Evolutionary conservation across 2,329 filamentous ascomycete species (phyloP), one percentile per base, ranked within the genome.

Genomic region (Penicillium glabrum): DNA sequence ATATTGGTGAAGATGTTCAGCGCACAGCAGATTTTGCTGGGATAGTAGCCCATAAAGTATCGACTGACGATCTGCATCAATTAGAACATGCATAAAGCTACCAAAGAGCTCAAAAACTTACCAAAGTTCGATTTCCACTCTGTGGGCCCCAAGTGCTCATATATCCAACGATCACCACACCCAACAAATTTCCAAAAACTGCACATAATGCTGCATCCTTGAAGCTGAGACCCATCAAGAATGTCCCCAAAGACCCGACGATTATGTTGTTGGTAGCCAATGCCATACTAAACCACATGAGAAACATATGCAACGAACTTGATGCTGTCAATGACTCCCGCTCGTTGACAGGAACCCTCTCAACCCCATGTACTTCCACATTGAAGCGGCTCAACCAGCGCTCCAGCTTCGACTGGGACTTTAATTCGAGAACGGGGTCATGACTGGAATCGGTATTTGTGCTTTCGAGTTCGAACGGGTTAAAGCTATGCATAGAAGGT

Each of bases 11-110:
- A 65, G 16, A 79, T 68, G 49, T 78, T 78, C 24, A 79, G 61
- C 4, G 70, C 64, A 60, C 68, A 76, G 66, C 65, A 74, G 33
- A 77, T 59, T 60, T 76, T 77, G 57, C 69, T 72, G 10, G 76
- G 75, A 39, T 73, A 77, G 58, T 77, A 78, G 6, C 76, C 76
- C 74, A 78, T 76, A 47, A 76, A 75, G 56, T 73, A 77, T 26
- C 75, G 73, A 21, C 69, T 64, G 43, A 76, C 68, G 39, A 78
- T 74, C 74, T 76, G 63, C 58, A 59, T 62, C 26, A 9, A 14
- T 53, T 8, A 53, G 44, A 33, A 46, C 19, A n/a, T 10, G 23
- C 8, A 13, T 46, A 21, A 24, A 26, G 9, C 2, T 10, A 35
- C 33, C 16, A 1, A 9, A 23, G 11, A 29, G n/a, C 3, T 16